Conservation (phyloP, 2,329 filamentous ascomycete species). For the Ceratocystis destructans region DNA sequence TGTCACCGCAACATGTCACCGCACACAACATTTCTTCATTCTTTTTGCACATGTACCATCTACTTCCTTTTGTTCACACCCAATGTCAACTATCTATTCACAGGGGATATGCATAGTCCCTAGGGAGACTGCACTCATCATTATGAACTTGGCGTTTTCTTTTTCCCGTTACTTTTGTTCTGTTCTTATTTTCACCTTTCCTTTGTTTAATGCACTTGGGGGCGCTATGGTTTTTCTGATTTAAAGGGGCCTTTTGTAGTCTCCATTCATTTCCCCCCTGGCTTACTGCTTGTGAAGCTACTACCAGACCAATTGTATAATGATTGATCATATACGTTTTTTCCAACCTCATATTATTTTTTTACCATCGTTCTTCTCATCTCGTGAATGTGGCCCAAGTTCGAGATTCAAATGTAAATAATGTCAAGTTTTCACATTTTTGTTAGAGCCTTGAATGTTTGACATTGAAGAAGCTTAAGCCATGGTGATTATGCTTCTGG, state of each 20-base stretch:
- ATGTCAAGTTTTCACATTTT: neutral
- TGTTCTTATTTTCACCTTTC: neutral
- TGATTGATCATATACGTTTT: neutral
- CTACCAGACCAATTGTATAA: constrained; percentile 1
- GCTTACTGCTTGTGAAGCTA: neutral
- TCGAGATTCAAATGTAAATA: neutral
- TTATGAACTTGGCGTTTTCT: neutral
- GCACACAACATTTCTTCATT: neutral
- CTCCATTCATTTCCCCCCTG: neutral
- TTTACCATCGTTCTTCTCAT: neutral
- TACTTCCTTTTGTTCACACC: neutral
- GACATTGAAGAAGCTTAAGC: neutral
- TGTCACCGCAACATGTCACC: too few relatives aligned
- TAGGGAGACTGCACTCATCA: neutral
- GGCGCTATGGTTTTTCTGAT: neutral
- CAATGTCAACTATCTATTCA: neutral
- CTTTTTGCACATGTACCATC: neutral
- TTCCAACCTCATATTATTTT: neutral
- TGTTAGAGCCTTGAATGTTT: neutral
- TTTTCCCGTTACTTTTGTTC: neutral
- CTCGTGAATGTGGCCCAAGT: neutral
- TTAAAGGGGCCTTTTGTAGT: neutral
- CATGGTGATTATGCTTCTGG: neutral
- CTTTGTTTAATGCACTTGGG: neutral
- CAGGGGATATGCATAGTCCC: constrained; percentile 9